Conservation (phyloP, 2,329 filamentous ascomycete genomes). For the Neoscytalidium dimidiatum region DNA sequence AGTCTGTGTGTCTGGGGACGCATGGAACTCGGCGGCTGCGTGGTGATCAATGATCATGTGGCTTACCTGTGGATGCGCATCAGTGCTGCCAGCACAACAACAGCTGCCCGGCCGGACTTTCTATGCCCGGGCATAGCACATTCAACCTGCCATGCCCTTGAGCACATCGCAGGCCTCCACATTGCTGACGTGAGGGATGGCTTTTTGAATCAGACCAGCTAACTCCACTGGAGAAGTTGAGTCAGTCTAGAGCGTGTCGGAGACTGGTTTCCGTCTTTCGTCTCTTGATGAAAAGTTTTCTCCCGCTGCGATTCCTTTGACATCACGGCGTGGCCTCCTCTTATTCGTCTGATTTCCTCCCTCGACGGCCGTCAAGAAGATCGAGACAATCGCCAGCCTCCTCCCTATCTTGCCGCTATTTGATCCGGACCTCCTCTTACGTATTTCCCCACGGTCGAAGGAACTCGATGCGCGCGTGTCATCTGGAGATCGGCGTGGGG, state of each 20-base stretch:
- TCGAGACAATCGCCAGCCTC: neutral
- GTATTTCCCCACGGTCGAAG: neutral
- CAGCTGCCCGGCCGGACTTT: neutral
- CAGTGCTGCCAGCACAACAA: slow-evolving; percentile 5
- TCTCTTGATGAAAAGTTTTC: slow-evolving; percentile 14
- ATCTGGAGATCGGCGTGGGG: slow-evolving; percentile 10
- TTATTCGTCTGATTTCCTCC: neutral
- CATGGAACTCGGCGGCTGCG: slow-evolving; percentile 6
- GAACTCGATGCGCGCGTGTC: neutral
- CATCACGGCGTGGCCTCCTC: neutral
- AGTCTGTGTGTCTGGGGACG: slow-evolving; percentile 16
- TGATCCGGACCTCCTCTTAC: neutral
- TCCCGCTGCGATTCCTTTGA: neutral
- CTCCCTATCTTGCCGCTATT: neutral
- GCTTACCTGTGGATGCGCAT: slow-evolving; percentile 7
- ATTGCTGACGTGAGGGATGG: slow-evolving; percentile 4
- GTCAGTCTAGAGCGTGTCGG: slow-evolving; percentile 7
- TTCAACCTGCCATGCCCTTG: slow-evolving; percentile 1
- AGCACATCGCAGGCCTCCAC: slow-evolving; percentile 7
- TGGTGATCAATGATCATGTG: slow-evolving; percentile 18
- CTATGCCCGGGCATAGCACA: slow-evolving; percentile 14
- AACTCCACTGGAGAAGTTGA: slow-evolving; percentile 11
- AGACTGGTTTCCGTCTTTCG: slow-evolving; percentile 6
- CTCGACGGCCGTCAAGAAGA: neutral
- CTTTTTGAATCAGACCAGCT: slow-evolving; percentile 5